Evolutionary conservation across 345 rosid species (phyloP).

Genomic region (Linum lewisii): DNA sequence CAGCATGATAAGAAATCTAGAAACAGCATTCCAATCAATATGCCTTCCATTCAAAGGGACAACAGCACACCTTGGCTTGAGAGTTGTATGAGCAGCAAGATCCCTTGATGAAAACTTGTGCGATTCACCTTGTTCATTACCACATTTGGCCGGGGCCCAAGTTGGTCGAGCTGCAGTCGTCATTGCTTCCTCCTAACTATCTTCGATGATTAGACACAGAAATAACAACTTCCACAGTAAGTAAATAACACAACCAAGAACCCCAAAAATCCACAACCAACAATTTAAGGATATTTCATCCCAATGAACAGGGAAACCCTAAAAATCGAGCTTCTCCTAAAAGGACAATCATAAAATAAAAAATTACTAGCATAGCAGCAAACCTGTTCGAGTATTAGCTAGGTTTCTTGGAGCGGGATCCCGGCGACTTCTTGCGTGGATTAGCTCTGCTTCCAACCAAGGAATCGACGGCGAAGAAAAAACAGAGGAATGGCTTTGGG

Average conservation of each 20-base stretch:
- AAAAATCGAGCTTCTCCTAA: neutral
- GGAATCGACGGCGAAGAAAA: too few species aligned
- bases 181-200: slow-evolving; percentile 29
- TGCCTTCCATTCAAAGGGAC: too few species aligned
- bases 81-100: slow-evolving; percentile 74
- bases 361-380: too few species aligned
- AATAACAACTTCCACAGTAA: too few species aligned
- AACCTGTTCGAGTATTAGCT: too few species aligned
- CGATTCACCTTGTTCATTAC: slow-evolving; percentile 94
- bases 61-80: slow-evolving; percentile 64
- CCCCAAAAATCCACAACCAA: neutral
- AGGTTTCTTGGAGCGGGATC: too few species aligned
- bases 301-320: neutral
- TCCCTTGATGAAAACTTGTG: slow-evolving; percentile 95
- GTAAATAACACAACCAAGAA: neutral
- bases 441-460: too few species aligned
- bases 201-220: neutral
- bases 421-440: too few species aligned
- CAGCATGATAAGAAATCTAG: neutral
- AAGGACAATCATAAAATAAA: too few species aligned
- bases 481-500: too few species aligned
- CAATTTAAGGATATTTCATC: neutral
- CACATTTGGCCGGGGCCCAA: slow-evolving; percentile 99
- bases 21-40: too few species aligned
- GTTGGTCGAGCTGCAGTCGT: slow-evolving; percentile 97